phyloP scores from a whole-genome alignment of 306 rosid genomes.

The Cicer judaicum region DNA sequence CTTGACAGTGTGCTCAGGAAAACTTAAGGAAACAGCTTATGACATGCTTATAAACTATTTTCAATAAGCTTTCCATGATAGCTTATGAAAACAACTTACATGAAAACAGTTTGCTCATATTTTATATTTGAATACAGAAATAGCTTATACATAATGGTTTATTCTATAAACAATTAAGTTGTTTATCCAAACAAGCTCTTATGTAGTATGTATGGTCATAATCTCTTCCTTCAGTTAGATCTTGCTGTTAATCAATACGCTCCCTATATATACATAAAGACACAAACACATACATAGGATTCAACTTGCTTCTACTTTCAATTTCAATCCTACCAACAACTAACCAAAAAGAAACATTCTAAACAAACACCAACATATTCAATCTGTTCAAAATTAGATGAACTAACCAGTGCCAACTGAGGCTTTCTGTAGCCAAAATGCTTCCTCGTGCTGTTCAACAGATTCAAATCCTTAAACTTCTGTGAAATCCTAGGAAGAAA shows the following conservation, averaged over 20 bases:
- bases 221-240: background rate
- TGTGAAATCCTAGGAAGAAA: conserved; percentile 75
- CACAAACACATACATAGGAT: conserved; percentile 30
- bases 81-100: too few relatives aligned
- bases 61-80: too few relatives aligned
- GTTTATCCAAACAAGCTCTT: background rate
- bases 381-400: conserved; percentile 31
- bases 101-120: too few relatives aligned
- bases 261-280: background rate
- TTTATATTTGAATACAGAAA: too few relatives aligned
- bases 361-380: conserved; percentile 23
- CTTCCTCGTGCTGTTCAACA: conserved; percentile 53
- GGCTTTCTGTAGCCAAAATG: conserved; percentile 81
- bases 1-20: too few relatives aligned
- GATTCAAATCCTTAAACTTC: conserved; percentile 60
- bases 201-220: background rate
- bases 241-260: background rate
- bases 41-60: too few relatives aligned
- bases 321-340: conserved; percentile 20
- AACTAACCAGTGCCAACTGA: conserved; percentile 85
- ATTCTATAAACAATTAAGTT: background rate
- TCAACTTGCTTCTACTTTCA: conserved; percentile 20
- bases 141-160: too few relatives aligned
- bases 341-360: conserved; percentile 11
- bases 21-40: too few relatives aligned